Percentiles rank a stretch among this genome's conserved stretches.
Conservation (phyloP, 2,329 filamentous ascomycete genomes). For the Colletotrichum brevisporum region DNA sequence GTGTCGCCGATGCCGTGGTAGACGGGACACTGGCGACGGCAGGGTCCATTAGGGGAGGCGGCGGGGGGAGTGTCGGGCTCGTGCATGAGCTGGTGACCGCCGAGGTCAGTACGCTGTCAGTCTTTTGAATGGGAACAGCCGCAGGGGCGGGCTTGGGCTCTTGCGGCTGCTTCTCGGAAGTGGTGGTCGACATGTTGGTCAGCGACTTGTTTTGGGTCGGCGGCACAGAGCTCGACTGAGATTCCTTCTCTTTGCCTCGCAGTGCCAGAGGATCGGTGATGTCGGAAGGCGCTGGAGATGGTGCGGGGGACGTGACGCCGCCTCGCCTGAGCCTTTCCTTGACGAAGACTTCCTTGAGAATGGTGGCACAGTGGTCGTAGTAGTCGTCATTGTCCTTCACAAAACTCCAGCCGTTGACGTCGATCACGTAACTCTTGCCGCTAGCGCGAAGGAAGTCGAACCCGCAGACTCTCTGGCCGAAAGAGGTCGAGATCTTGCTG, state of each 20-base stretch:
- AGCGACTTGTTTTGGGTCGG: constrained; percentile 35
- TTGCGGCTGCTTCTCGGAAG: constrained; percentile 32
- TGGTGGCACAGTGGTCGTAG: constrained; percentile 90
- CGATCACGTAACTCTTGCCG: constrained; percentile 95
- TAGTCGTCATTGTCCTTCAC: constrained; percentile 99
- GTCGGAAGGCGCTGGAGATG: constrained; percentile 63
- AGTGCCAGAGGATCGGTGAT: constrained; percentile 50
- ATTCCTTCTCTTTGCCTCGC: constrained; percentile 58
- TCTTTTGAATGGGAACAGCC: constrained; percentile 48
- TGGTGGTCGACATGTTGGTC: constrained; percentile 23
- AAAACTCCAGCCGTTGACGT: constrained; percentile 99
- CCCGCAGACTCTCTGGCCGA: constrained; percentile 95
- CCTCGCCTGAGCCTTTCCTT: constrained; percentile 79
- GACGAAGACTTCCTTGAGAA: constrained; percentile 90
- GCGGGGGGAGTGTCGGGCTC: constrained; percentile 53
- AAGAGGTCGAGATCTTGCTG: constrained; percentile 88
- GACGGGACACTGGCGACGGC: constrained; percentile 49
- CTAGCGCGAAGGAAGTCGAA: constrained; percentile 93
- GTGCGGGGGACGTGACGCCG: constrained; percentile 70
- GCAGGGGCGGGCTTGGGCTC: constrained; percentile 37
- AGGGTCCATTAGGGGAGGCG: constrained; percentile 43
- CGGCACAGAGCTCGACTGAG: constrained; percentile 40
- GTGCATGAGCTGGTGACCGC: constrained; percentile 53
- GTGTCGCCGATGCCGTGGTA: constrained; percentile 54
- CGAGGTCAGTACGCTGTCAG: constrained; percentile 50